Conservation (phyloP, 768 basidiomycete genomes). For the Candolleomyces aberdarensis region DNA sequence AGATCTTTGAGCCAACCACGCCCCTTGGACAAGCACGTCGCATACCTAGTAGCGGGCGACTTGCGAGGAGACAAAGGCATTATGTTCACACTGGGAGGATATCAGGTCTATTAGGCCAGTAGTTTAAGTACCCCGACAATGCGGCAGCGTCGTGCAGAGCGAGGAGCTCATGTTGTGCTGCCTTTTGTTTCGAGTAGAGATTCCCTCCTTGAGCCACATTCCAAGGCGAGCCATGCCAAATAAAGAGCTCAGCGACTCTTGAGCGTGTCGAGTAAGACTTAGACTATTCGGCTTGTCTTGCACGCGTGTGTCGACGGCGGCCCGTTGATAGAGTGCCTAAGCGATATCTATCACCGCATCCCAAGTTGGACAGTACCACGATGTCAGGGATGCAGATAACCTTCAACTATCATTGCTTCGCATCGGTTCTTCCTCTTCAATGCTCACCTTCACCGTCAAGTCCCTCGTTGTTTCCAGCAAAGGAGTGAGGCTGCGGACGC, state of each 20-base stretch:
- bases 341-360: not conserved
- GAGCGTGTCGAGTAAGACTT: not conserved
- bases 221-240: not conserved
- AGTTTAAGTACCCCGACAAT: not conserved
- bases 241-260: not conserved
- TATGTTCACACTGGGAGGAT: no score
- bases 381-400: not conserved
- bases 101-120: no score
- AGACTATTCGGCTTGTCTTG: not conserved
- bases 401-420: not conserved
- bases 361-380: not conserved
- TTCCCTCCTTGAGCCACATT: not conserved
- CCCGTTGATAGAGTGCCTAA: not conserved
- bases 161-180: not conserved
- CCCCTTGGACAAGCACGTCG: no score
- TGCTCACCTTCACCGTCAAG: slow-evolving; percentile 23
- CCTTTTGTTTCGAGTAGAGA: not conserved
- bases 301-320: not conserved
- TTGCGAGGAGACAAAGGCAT: no score
- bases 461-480: slow-evolving; percentile 19
- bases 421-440: slow-evolving; percentile 7
- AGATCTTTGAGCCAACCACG: no score
- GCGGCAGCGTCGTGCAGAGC: not conserved
- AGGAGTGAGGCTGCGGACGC: slow-evolving; percentile 18
- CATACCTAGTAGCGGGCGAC: no score